phyloP scores from a whole-genome alignment of 2,329 filamentous ascomycete genomes.

The Ophiostoma himal-ulmi region DNA sequence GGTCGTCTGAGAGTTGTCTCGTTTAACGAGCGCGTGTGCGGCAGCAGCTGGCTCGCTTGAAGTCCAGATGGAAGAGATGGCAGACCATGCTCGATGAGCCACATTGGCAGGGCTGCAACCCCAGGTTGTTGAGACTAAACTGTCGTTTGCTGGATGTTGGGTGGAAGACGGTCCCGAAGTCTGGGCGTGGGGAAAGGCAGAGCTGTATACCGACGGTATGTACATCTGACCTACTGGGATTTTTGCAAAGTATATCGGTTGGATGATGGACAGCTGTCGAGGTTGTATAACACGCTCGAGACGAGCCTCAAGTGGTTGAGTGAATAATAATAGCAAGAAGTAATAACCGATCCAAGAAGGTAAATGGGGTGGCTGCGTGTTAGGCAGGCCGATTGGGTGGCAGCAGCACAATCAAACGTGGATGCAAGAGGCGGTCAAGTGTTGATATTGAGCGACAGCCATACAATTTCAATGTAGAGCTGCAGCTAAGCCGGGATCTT shows the following conservation, averaged over 20 bases:
- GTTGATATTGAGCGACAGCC: slow-evolving; percentile 5
- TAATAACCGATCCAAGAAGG: neutral
- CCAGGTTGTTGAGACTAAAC: neutral
- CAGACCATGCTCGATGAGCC: neutral
- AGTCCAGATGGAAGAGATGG: slow-evolving; percentile 1
- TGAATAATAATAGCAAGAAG: neutral
- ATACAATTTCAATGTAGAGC: slow-evolving; percentile 6
- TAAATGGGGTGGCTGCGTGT: neutral
- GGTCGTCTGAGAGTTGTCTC: slow-evolving; percentile 14
- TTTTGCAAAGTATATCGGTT: neutral
- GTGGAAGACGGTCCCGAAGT: neutral
- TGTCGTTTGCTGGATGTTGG: neutral
- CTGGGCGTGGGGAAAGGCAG: neutral
- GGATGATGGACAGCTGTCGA: neutral
- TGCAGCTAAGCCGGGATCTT: neutral
- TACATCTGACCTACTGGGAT: slow-evolving; percentile 2
- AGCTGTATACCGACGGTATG: neutral
- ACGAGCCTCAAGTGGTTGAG: neutral
- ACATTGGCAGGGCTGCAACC: neutral
- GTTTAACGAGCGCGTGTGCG: neutral
- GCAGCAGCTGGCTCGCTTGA: neutral
- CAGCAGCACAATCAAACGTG: neutral
- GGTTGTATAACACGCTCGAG: neutral
- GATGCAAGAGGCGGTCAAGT: slow-evolving; percentile 13
- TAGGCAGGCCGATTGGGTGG: slow-evolving; percentile 14